A percentile compares a stretch with the other conserved stretches of the same genome.
Evolutionary conservation across 2,329 filamentous ascomycete species (phyloP).

Genomic region (Ceratocystis variospora): DNA sequence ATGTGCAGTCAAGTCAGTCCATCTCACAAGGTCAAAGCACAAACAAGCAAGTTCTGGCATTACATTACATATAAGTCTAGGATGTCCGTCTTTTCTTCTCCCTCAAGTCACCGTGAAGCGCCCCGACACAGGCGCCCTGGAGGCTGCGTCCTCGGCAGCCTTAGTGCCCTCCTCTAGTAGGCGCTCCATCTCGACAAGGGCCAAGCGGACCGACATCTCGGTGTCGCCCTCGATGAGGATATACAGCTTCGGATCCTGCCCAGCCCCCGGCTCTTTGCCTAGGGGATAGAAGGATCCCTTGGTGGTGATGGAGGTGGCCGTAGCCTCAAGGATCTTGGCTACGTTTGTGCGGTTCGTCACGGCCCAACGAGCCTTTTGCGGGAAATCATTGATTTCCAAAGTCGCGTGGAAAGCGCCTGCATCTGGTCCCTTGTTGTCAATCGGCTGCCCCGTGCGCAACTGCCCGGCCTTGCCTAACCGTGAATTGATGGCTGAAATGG

Average conservation of each 20-base stretch:
- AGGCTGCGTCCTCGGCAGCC: conserved; percentile 76
- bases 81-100: neutral
- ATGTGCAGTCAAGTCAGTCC: too few relatives aligned
- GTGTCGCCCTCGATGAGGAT: conserved; percentile 97
- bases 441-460: conserved; percentile 80
- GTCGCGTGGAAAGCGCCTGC: conserved; percentile 94
- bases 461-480: conserved; percentile 81
- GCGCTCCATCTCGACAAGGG: conserved; percentile 78
- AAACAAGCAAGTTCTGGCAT: neutral
- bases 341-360: conserved; percentile 98
- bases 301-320: conserved; percentile 90
- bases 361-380: conserved; percentile 94
- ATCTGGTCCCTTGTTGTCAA: conserved; percentile 97
- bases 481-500: conserved; percentile 79
- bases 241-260: conserved; percentile 83
- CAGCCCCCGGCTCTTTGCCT: conserved; percentile 64
- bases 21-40: neutral
- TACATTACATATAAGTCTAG: neutral
- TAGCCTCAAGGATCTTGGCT: conserved; percentile 90
- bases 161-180: conserved; percentile 81
- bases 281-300: conserved; percentile 82
- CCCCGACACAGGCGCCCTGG: conserved; percentile 61
- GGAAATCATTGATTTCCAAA: conserved; percentile 97
- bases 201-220: conserved; percentile 77
- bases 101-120: conserved; percentile 71